Base-by-base conservation (phyloP, 2,329 filamentous ascomycete species). In the Fusarium cicatricum region DNA sequence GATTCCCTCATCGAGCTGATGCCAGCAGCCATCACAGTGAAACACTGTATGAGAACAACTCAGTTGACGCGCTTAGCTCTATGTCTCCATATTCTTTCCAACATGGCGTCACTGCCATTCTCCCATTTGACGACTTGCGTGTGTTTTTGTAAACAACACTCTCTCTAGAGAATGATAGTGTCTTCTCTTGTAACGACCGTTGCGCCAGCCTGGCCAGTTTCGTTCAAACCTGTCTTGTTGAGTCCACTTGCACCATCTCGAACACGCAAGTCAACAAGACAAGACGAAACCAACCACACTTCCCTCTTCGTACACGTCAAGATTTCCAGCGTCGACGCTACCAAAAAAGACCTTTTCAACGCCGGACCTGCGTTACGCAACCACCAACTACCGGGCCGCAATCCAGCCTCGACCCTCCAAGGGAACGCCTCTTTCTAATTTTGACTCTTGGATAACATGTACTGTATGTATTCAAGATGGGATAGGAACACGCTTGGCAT, bases 261-360 rank as follows among this genome's bases (percentile, higher is more conserved):
- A 54, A 40, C 16, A 28, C 15, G 19, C 21, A 26, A 26, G 23
- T 21, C 32, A 29, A 26, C n/a, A 47, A 60, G 55, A 60, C 55
- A 36, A 52, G 42, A 52, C 59, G 39, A 63, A 60, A 46, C 55
- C 52, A 49, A 36, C 45, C 45, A 31, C 38, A 31, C 38, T 51
- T 37, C 46, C 45, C 53, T 41, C 48, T 52, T 63, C 41, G 40
- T 49, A 41, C 58, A 49, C 41, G 37, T 38, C 29, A 40, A 44
- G 23, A 43, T 31, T 51, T 62, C 52, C 63, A 58, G 64, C 55
- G 58, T 58, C 40, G 21, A 44, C 58, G 64, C 64, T 58, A 54
- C 54, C 17, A 36, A n/a, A 31, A 32, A 41, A 42, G 45, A 43
- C 19, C 46, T 32, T 32, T 48, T 10, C 23, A 10, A 26, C 23